phyloP scores from a whole-genome alignment of 208 protist genomes.

The Borovskyia barvae region DNA sequence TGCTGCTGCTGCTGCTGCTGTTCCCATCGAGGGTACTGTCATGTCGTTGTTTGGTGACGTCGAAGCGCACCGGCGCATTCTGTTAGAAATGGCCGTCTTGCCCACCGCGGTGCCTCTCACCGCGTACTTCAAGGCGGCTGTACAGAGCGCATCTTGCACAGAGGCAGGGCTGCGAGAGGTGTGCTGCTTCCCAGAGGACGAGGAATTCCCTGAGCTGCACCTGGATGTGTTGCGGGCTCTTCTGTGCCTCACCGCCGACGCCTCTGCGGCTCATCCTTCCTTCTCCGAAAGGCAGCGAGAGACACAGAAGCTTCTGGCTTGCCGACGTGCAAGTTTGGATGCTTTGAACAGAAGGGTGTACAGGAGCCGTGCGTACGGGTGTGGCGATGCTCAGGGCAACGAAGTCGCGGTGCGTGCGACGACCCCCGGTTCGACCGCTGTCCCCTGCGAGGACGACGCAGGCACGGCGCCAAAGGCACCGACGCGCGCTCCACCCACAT shows the following conservation, averaged over 20 bases:
- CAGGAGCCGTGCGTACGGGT: not conserved
- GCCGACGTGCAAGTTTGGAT: constrained; percentile 1
- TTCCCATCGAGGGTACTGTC: not conserved
- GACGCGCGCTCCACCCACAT: too few relatives aligned
- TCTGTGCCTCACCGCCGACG: constrained; percentile 17
- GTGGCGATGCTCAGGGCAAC: not conserved
- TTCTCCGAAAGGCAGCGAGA: constrained; percentile 20
- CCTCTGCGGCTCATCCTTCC: constrained; percentile 8
- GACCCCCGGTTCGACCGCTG: too few relatives aligned
- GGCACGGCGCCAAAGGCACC: too few relatives aligned
- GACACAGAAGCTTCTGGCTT: constrained; percentile 7
- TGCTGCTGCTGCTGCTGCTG: too few relatives aligned
- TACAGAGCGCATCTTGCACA: constrained; percentile 26
- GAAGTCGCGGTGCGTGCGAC: constrained; percentile 1
- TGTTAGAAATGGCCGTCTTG: constrained; percentile 23
- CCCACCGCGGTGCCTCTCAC: constrained; percentile 13
- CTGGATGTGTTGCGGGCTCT: constrained; percentile 18
- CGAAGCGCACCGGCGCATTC: constrained; percentile 32
- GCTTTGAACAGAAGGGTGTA: not conserved
- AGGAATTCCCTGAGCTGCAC: constrained; percentile 1
- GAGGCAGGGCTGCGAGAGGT: constrained; percentile 13
- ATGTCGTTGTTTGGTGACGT: constrained; percentile 42
- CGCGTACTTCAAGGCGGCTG: constrained; percentile 23
- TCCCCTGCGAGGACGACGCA: too few relatives aligned
- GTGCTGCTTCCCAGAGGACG: constrained; percentile 2